Evolutionary conservation across 78 protist genomes (phyloP).

Genomic region (Carpediemonas membranifera): DNA sequence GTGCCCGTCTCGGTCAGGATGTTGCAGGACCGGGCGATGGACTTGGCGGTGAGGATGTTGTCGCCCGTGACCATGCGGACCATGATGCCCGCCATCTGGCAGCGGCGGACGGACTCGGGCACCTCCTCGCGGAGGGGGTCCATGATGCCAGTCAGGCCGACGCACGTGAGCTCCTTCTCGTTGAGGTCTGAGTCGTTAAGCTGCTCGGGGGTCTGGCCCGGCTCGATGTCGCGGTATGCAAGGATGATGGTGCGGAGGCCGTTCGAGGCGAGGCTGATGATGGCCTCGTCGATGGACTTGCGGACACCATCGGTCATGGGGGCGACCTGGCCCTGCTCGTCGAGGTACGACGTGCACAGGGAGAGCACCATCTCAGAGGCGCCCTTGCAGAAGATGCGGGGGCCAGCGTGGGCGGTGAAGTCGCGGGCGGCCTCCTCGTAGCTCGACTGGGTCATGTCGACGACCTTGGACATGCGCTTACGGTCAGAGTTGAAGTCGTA

Average conservation of each 20-base stretch:
- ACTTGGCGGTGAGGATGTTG: slow-evolving; percentile 29
- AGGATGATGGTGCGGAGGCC: slow-evolving; percentile 70
- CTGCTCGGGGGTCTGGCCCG: too few species aligned
- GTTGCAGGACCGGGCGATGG: slow-evolving; percentile 21
- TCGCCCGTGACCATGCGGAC: too few species aligned
- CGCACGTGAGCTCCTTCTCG: neutral
- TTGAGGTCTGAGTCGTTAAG: neutral
- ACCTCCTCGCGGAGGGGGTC: slow-evolving; percentile 19
- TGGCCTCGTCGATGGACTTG: slow-evolving; percentile 12
- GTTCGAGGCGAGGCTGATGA: slow-evolving; percentile 43
- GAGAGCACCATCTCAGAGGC: slow-evolving; percentile 68
- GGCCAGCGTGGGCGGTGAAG: too few species aligned
- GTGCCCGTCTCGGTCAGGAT: slow-evolving; percentile 30
- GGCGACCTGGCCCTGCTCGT: slow-evolving; percentile 30
- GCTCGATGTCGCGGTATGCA: slow-evolving; percentile 41
- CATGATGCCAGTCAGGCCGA: slow-evolving; percentile 5
- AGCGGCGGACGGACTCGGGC: too few species aligned
- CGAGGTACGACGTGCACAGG: slow-evolving; percentile 33
- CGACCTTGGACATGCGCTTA: too few species aligned
- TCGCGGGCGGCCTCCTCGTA: too few species aligned
- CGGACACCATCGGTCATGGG: slow-evolving; percentile 32
- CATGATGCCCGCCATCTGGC: too few species aligned
- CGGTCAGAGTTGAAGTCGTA: too few species aligned
- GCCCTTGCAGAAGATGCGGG: slow-evolving; percentile 65
- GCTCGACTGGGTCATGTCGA: too few species aligned